These are phyloP conservation scores for Pythium aphanidermatum DNA, from an alignment of 352 stramenopile genomes.

Conservation along the genomic window DNA sequence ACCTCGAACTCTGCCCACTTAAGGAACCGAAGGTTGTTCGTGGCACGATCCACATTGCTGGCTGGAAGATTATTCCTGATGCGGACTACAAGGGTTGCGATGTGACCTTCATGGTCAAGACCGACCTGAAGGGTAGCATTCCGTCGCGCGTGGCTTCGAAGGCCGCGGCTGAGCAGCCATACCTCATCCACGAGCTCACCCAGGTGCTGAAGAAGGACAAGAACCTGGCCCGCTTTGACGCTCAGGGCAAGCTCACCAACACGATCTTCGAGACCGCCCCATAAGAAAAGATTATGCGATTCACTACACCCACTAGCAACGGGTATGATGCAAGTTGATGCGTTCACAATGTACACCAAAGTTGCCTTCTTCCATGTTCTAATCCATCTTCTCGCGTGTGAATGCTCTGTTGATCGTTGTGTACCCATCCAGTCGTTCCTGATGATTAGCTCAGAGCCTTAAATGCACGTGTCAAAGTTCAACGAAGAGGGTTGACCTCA, in stretches of 20 bases:
- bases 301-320: slow-evolving; percentile 5
- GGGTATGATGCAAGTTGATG: too few relatives aligned
- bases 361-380: too few relatives aligned
- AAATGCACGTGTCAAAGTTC: too few relatives aligned
- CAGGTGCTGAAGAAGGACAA: slow-evolving; percentile 51
- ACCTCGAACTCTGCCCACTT: slow-evolving; percentile 39
- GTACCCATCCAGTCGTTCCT: too few relatives aligned
- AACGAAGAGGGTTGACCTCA: too few relatives aligned
- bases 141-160: slow-evolving; percentile 51
- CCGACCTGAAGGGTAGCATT: slow-evolving; percentile 69
- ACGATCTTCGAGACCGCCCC: slow-evolving; percentile 1
- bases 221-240: slow-evolving; percentile 27
- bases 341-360: too few relatives aligned
- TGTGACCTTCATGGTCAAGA: slow-evolving; percentile 66
- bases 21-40: slow-evolving; percentile 69
- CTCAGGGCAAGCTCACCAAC: slow-evolving; percentile 20
- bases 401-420: too few relatives aligned
- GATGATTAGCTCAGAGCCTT: too few relatives aligned
- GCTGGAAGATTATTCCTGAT: slow-evolving; percentile 59
- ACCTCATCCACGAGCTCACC: slow-evolving; percentile 47
- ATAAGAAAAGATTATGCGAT: too few relatives aligned
- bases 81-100: slow-evolving; percentile 41
- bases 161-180: slow-evolving; percentile 55
- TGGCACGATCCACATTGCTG: slow-evolving; percentile 53
- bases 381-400: too few relatives aligned